phyloP scores from a whole-genome alignment of 331 rosid genomes.

The Malus hybrid region DNA sequence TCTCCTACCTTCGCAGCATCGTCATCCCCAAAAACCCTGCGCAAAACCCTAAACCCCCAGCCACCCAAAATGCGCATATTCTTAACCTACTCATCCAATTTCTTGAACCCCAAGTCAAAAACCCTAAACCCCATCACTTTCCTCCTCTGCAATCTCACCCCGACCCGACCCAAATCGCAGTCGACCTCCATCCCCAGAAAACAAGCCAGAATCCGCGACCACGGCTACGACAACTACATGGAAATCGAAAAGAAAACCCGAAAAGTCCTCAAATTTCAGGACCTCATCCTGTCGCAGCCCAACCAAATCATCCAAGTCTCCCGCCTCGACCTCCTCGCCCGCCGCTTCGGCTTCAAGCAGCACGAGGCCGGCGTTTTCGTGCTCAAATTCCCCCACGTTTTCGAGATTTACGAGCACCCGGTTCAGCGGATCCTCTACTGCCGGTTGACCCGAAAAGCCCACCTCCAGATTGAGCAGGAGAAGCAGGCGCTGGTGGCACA shows the following conservation, averaged over 20 bases:
- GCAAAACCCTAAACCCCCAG: constrained; percentile 9
- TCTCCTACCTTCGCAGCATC: background rate
- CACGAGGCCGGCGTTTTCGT: constrained; percentile 57
- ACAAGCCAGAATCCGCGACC: constrained; percentile 62
- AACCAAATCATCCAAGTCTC: constrained; percentile 56
- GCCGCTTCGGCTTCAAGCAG: constrained; percentile 66
- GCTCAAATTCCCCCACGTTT: constrained; percentile 76
- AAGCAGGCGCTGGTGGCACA: constrained; percentile 44
- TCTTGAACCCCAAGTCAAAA: constrained; percentile 21
- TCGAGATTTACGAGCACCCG: constrained; percentile 83
- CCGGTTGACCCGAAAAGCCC: constrained; percentile 63
- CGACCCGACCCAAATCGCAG: constrained; percentile 42
- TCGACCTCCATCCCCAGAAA: constrained; percentile 81
- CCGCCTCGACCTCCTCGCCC: constrained; percentile 66
- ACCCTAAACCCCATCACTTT: background rate
- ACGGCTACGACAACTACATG: constrained; percentile 84
- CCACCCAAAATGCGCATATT: constrained; percentile 28
- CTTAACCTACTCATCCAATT: constrained; percentile 5
- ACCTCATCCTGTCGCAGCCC: constrained; percentile 49
- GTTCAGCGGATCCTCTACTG: constrained; percentile 75
- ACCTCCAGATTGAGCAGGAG: constrained; percentile 65
- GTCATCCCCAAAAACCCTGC: background rate
- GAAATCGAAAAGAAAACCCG: constrained; percentile 80
- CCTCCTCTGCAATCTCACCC: constrained; percentile 15
- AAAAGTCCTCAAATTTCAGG: constrained; percentile 62